A percentile compares a stretch with the other conserved stretches of the same genome.
Conservation (phyloP, 2,329 filamentous ascomycete genomes). For the Colletotrichum tanaceti region DNA sequence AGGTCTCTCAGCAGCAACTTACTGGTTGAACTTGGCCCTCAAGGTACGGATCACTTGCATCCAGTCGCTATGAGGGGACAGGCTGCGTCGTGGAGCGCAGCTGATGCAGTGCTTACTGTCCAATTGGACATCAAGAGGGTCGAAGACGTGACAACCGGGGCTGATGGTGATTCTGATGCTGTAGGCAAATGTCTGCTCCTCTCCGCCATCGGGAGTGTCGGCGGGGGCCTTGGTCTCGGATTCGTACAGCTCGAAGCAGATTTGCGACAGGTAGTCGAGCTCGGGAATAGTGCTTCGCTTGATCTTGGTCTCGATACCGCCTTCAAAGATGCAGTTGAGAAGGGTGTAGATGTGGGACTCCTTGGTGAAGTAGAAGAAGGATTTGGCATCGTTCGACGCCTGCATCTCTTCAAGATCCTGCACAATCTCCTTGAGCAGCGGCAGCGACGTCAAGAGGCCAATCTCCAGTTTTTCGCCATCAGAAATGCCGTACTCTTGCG, state of each 20-base stretch:
- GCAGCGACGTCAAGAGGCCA: constrained; percentile 91
- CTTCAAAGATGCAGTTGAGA: constrained; percentile 96
- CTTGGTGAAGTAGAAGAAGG: constrained; percentile 99
- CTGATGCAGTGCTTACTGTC: constrained; percentile 97
- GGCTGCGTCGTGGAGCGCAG: constrained; percentile 86
- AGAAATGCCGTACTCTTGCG: constrained; percentile 97
- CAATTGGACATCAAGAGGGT: constrained; percentile 94
- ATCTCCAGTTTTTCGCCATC: constrained; percentile 99
- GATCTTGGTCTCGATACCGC: constrained; percentile 97
- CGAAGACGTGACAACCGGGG: constrained; percentile 95
- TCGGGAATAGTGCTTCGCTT: constrained; percentile 94
- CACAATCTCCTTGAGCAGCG: constrained; percentile 95
- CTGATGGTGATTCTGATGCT: constrained; percentile 96
- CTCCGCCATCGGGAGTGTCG: constrained; percentile 57
- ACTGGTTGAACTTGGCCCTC: constrained; percentile 94
- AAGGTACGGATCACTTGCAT: constrained; percentile 96
- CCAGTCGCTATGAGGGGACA: constrained; percentile 95
- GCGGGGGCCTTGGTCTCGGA: constrained; percentile 76
- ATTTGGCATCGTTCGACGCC: constrained; percentile 91
- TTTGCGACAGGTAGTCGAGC: constrained; percentile 96
- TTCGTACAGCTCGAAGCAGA: constrained; percentile 98
- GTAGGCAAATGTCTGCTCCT: constrained; percentile 85
- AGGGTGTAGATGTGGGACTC: constrained; percentile 99
- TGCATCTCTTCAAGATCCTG: constrained; percentile 97
- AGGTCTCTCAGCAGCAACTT: constrained; percentile 54